Evolutionary conservation across 2,329 filamentous ascomycete genomes (phyloP), one percentile per base, ranked within the genome.

Genomic region (Stagonosporopsis chrysanthemi): DNA sequence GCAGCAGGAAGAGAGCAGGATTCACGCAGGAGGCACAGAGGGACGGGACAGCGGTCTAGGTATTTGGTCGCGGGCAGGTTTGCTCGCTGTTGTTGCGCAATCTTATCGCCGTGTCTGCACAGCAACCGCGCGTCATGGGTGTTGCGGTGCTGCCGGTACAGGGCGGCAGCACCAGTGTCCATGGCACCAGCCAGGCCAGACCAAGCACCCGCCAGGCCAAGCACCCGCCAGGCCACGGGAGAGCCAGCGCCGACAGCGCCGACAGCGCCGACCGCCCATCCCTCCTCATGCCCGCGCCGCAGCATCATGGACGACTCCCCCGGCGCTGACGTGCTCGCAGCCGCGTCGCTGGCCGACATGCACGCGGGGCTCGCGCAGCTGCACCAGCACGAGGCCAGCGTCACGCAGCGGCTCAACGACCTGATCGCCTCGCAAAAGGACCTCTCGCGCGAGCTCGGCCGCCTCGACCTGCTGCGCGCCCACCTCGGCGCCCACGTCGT

Each of bases 391-490:
- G 93, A 98, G 77, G 83, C 87, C 60, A 78, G 83, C 52, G 87
- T 97, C 62, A 91, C 89, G 0, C 82, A 84, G 52, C 89, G 88
- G 42, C 87, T 98, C 41, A 87, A 94, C 75, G 81, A 84, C 49
- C 86, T 97, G 50, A 80, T 97, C 45, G 86, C 89, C 61, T 92
- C 91, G 0, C 92, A 98, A 74, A 88, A 91, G 60, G 90, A 96
- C 72, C 86, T 99, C 46, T 89, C 90, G 19, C 90, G 92, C 64
- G 92, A 97, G 70, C 84, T 99, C 47, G 88, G 88, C 59, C 90
- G 94, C 17, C 84, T 99, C 62, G 95, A 99, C 77, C 83, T 97
- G 28, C 84, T 97, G 52, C 90, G 95, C 65, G 93, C 93, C 39
- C 90, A 93, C 62, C 85, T 98, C 29, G 92, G 92, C 56, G 87